A percentile compares a stretch with the other conserved stretches of the same genome.
Conservation (phyloP, 768 basidiomycete species). For the Rossbeevera mucosa region DNA sequence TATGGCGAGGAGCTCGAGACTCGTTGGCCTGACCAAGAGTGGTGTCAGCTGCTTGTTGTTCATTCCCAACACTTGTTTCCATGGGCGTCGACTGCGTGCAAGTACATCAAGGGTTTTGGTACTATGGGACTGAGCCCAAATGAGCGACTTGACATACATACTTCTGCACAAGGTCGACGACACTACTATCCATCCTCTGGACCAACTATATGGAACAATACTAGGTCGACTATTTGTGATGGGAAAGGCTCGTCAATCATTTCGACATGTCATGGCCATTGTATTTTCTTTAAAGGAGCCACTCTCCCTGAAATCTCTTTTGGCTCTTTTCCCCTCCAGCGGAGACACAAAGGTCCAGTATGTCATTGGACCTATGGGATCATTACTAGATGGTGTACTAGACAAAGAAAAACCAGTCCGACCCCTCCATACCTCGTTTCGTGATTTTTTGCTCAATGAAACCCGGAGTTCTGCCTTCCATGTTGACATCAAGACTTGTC, state of each 20-base stretch:
- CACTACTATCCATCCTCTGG: background rate
- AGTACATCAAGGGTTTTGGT: background rate
- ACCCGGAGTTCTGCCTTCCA: background rate
- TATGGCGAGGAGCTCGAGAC: background rate
- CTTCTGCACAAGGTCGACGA: background rate
- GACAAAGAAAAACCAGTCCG: too few relatives aligned
- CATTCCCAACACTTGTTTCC: background rate
- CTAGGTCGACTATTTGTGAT: background rate
- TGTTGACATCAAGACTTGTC: background rate
- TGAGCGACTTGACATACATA: background rate
- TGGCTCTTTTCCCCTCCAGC: background rate
- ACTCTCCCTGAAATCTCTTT: background rate
- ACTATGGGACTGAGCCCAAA: background rate
- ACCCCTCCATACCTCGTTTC: background rate
- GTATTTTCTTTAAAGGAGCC: background rate
- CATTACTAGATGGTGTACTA: too few relatives aligned
- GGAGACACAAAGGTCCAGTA: background rate
- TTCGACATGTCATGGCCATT: background rate
- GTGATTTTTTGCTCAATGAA: background rate
- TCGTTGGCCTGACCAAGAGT: background rate
- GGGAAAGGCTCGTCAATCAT: background rate
- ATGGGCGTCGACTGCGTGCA: background rate
- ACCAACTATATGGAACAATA: background rate
- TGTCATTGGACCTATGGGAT: background rate
- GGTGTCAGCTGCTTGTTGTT: background rate